Percentiles rank a stretch among this genome's conserved stretches.
These are phyloP conservation scores for Geranium brycei DNA, from an alignment of 345 rosid genomes.

Conservation along the genomic window DNA sequence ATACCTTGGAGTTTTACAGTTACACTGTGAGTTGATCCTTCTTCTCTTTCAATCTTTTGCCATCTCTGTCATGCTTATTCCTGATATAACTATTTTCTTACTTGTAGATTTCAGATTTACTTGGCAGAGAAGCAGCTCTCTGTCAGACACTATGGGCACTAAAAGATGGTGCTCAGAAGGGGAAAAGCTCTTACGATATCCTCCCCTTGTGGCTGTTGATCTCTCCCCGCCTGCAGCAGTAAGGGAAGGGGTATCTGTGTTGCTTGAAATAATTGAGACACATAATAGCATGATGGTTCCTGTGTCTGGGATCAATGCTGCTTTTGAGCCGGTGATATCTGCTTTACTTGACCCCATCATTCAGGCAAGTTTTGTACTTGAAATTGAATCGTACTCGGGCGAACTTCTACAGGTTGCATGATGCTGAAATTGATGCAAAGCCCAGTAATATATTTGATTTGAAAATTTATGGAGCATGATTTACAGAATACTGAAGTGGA, in stretches of 20 bases:
- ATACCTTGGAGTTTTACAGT: constrained; percentile 86
- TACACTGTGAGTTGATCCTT: constrained; percentile 52
- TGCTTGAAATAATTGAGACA: constrained; percentile 80
- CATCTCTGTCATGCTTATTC: constrained; percentile 1
- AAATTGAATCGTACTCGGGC: neutral
- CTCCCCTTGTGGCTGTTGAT: constrained; percentile 87
- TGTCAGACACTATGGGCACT: constrained; percentile 74
- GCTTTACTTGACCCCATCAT: constrained; percentile 88
- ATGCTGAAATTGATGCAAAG: too few relatives aligned
- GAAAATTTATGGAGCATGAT: too few relatives aligned
- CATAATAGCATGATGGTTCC: constrained; percentile 78
- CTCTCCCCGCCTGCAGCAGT: constrained; percentile 94
- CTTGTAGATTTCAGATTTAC: constrained; percentile 74
- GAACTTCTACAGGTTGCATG: too few relatives aligned
- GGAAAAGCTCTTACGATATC: constrained; percentile 87
- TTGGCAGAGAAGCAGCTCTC: constrained; percentile 78
- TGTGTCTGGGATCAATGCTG: constrained; percentile 45
- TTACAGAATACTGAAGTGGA: too few relatives aligned
- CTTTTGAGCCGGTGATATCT: constrained; percentile 69
- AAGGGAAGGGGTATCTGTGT: constrained; percentile 78
- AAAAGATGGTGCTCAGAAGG: constrained; percentile 88
- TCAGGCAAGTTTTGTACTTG: constrained; percentile 41
- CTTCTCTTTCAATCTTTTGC: too few relatives aligned
- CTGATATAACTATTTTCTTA: constrained; percentile 3
- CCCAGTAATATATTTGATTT: too few relatives aligned